Evolutionary conservation across 257 asterid species (phyloP).

Genomic region (Primulina eburnea): DNA sequence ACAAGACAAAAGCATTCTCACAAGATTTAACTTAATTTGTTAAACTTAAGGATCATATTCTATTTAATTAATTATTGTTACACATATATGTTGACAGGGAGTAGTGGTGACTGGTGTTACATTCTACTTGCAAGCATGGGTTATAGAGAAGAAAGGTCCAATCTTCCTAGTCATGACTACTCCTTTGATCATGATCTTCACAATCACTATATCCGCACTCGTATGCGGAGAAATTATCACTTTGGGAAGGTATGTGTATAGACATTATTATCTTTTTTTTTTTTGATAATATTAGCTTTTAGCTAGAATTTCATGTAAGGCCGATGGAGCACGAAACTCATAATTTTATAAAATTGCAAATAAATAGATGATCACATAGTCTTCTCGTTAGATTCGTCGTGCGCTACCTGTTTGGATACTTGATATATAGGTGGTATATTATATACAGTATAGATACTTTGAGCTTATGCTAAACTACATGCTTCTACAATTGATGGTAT

Average conservation of each 20-base stretch:
- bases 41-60: background rate
- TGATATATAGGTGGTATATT: too few species aligned
- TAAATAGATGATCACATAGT: too few species aligned
- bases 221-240: constrained; percentile 60
- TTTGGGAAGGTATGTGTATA: constrained; percentile 59
- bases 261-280: too few species aligned
- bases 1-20: too few species aligned
- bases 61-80: background rate
- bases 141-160: constrained; percentile 84
- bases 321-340: background rate
- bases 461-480: too few species aligned
- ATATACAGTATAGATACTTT: background rate
- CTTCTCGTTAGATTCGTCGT: too few species aligned
- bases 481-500: background rate
- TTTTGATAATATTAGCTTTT: too few species aligned
- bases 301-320: too few species aligned
- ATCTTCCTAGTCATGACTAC: constrained; percentile 73
- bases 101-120: constrained; percentile 73
- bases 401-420: too few species aligned
- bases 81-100: constrained; percentile 44
- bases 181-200: constrained; percentile 54
- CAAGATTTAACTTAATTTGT: background rate
- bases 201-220: constrained; percentile 57
- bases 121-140: constrained; percentile 84
- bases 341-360: background rate